Evolutionary conservation across 805 yeast genomes (phyloP).

Genomic region (Starmera amethionina): DNA sequence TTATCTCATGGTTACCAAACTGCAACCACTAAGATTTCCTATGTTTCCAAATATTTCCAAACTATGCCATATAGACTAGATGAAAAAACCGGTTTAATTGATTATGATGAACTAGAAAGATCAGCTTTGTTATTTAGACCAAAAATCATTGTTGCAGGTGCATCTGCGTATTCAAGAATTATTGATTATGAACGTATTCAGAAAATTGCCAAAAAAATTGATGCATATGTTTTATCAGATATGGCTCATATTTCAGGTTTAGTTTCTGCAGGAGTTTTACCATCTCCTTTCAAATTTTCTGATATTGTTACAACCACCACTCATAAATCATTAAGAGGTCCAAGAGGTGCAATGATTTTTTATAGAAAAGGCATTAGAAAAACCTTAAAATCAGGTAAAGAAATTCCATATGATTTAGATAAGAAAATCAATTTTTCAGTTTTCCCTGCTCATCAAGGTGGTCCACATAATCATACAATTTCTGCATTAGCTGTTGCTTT

Average conservation of each 20-base stretch:
- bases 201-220: conserved; percentile 84
- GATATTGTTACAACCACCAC: conserved; percentile 98
- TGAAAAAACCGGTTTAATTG: conserved; percentile 80
- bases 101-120: conserved; percentile 78
- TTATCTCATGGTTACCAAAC: conserved; percentile 96
- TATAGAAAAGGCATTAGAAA: conserved; percentile 90
- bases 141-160: conserved; percentile 90
- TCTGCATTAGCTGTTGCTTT: conserved; percentile 93
- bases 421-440: conserved; percentile 90
- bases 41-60: conserved; percentile 88
- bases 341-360: conserved; percentile 98
- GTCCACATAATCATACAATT: conserved; percentile 98
- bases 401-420: conserved; percentile 79
- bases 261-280: conserved; percentile 88
- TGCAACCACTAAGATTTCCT: conserved; percentile 78
- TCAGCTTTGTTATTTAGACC: conserved; percentile 88
- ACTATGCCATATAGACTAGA: conserved; percentile 96
- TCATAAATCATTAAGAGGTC: conserved; percentile 96
- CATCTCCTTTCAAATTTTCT: conserved; percentile 86
- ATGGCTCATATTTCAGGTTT: conserved; percentile 98
- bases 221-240: conserved; percentile 86
- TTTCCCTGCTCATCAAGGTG: conserved; percentile 99
- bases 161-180: conserved; percentile 89
- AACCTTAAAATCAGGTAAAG: conserved; percentile 76
- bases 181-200: conserved; percentile 88